Conservation (phyloP, 2,329 filamentous ascomycete species). For the Curvularia verruculosa region DNA sequence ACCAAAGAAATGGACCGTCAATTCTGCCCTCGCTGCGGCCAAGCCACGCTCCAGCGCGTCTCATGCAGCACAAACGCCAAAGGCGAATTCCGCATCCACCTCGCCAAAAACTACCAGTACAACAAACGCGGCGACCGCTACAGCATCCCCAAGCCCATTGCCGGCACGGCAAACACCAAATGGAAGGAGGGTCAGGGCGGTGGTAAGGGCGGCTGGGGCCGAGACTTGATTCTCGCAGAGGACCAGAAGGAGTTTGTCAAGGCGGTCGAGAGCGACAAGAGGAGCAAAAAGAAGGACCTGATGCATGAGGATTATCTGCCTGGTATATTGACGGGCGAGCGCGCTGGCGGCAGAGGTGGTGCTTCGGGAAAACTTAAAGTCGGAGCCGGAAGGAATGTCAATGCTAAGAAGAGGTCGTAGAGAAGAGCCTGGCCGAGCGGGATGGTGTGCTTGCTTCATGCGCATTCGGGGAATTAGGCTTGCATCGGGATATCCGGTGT, state of each 20-base stretch:
- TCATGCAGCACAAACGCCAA: constrained; percentile 82
- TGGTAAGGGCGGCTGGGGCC: constrained; percentile 87
- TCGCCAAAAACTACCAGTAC: constrained; percentile 96
- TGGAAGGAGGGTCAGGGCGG: constrained; percentile 65
- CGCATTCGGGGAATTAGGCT: background rate
- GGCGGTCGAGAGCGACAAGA: constrained; percentile 67
- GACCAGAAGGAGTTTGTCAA: constrained; percentile 92
- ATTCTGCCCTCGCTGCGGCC: constrained; percentile 91
- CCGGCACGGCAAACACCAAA: constrained; percentile 81
- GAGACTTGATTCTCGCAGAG: constrained; percentile 82
- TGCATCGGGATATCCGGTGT: background rate
- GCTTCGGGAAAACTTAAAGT: constrained; percentile 74
- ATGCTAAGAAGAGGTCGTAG: constrained; percentile 69
- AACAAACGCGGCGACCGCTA: constrained; percentile 92
- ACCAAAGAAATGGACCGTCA: constrained; percentile 85
- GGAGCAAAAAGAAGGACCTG: constrained; percentile 75
- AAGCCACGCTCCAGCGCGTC: constrained; percentile 82
- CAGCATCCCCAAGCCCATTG: constrained; percentile 88
- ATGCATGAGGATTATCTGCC: constrained; percentile 97
- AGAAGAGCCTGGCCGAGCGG: too few species aligned
- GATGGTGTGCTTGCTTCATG: too few species aligned
- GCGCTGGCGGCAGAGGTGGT: constrained; percentile 55
- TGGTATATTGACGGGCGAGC: constrained; percentile 79
- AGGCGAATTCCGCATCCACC: constrained; percentile 81
- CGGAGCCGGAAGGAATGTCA: constrained; percentile 85